phyloP scores from a whole-genome alignment of 2,329 filamentous ascomycete species.

The Cercospora sp. region DNA sequence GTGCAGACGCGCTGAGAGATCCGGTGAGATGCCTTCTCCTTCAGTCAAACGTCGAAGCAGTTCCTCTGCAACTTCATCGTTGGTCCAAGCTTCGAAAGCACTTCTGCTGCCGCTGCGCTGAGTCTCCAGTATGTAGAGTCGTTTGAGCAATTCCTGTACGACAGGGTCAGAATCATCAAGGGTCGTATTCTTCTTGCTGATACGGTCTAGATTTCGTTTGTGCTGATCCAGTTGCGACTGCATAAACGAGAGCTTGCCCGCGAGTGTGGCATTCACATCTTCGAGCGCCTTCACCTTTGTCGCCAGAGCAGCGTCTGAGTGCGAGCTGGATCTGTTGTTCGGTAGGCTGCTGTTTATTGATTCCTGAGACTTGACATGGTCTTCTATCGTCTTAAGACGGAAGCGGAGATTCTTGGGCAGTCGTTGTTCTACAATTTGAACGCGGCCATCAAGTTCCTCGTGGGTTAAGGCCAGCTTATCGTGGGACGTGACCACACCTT shows the following conservation, averaged over 20 bases:
- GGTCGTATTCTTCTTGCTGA: not conserved
- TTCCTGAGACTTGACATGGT: slow-evolving; percentile 7
- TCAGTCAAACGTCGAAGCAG: slow-evolving; percentile 2
- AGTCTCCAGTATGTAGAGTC: not conserved
- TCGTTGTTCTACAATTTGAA: slow-evolving; percentile 9
- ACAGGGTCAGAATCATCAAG: not conserved
- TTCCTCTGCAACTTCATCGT: slow-evolving; percentile 1
- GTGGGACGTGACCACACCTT: not conserved
- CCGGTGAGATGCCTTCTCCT: not conserved
- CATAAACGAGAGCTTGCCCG: not conserved
- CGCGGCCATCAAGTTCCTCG: slow-evolving; percentile 1
- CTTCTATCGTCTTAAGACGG: slow-evolving; percentile 9
- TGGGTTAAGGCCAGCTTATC: not conserved
- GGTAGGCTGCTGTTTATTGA: not conserved
- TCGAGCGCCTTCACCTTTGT: slow-evolving; percentile 4
- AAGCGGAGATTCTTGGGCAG: slow-evolving; percentile 11
- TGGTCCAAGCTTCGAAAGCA: not conserved
- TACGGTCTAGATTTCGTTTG: not conserved
- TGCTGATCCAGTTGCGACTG: slow-evolving; percentile 2
- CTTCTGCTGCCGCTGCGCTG: not conserved
- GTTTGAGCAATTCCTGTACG: not conserved
- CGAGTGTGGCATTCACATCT: not conserved
- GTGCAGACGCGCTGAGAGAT: not conserved
- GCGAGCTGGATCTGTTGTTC: not conserved
- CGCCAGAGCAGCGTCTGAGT: not conserved